Percentiles rank a stretch among this genome's conserved stretches.
phyloP scores from a whole-genome alignment of 305 asterid genomes.

The Fraxinus xanthoxyloides region DNA sequence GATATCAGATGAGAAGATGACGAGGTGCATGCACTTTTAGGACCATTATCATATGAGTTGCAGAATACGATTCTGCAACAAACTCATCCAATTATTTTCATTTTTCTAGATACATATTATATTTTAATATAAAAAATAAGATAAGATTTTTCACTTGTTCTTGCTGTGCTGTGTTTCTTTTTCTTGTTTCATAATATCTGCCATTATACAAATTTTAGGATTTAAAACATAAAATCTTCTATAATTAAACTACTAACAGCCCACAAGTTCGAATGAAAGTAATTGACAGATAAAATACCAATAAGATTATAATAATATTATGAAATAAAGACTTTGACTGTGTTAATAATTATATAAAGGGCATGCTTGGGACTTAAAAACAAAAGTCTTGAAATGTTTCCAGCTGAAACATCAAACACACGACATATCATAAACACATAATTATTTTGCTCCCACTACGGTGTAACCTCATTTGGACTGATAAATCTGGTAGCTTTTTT shows the following conservation, averaged over 20 bases:
- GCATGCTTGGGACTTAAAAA: too few relatives aligned
- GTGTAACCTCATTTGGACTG: not conserved
- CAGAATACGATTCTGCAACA: too few relatives aligned
- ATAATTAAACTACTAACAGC: too few relatives aligned
- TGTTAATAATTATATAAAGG: too few relatives aligned
- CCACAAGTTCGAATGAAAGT: too few relatives aligned
- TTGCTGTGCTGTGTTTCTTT: not conserved
- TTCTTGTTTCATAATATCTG: not conserved
- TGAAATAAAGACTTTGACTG: too few relatives aligned
- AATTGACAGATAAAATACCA: too few relatives aligned
- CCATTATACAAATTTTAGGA: not conserved
- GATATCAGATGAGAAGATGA: not conserved
- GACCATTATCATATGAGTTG: not conserved
- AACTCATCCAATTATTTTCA: not conserved
- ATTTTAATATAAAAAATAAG: not conserved
- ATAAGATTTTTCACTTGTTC: not conserved
- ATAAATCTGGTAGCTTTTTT: not conserved
- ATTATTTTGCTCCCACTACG: not conserved
- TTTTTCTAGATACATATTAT: not conserved
- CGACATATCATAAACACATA: not conserved
- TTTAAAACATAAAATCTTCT: too few relatives aligned
- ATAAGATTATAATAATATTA: too few relatives aligned
- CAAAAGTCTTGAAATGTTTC: too few relatives aligned
- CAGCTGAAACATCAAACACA: not conserved
- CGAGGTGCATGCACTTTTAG: not conserved